phyloP scores from a whole-genome alignment of 2,329 filamentous ascomycete genomes.

The Ramularia endophylla region DNA sequence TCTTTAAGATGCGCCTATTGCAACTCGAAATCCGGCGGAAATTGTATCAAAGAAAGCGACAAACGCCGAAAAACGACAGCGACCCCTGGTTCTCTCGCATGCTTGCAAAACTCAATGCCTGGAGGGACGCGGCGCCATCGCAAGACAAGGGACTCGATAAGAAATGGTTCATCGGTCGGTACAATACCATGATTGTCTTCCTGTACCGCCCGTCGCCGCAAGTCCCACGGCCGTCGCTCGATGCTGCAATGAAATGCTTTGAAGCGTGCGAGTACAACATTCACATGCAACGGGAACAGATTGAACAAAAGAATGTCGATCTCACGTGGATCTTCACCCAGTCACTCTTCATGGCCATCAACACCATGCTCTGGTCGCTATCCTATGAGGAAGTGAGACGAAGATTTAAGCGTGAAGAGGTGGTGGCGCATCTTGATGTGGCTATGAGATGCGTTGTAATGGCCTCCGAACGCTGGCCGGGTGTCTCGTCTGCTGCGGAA shows the following conservation, averaged over 20 bases:
- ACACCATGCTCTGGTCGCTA: conserved; percentile 84
- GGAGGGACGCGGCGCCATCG: conserved; percentile 71
- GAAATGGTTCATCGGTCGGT: conserved; percentile 57
- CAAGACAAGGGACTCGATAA: conserved; percentile 69
- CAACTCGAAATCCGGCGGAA: conserved; percentile 83
- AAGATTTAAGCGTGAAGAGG: conserved; percentile 65
- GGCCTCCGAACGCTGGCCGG: conserved; percentile 86
- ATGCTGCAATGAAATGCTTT: conserved; percentile 76
- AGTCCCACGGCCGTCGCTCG: conserved; percentile 72
- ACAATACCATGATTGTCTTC: conserved; percentile 83
- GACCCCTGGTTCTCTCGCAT: conserved; percentile 86
- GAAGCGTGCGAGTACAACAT: conserved; percentile 79
- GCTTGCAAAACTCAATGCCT: conserved; percentile 69
- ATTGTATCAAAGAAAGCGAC: conserved; percentile 77
- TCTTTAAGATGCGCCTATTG: conserved; percentile 82
- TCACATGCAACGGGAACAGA: conserved; percentile 71
- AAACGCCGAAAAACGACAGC: conserved; percentile 68
- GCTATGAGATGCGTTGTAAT: conserved; percentile 73
- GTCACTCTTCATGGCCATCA: conserved; percentile 83
- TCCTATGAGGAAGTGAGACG: conserved; percentile 80
- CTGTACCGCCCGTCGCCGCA: conserved; percentile 89
- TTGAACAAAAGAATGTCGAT: conserved; percentile 69
- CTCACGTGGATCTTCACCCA: conserved; percentile 93
- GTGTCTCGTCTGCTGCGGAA: conserved; percentile 74
- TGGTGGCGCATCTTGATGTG: conserved; percentile 66